Percentiles rank a stretch among this genome's conserved stretches.
phyloP scores from a whole-genome alignment of 805 yeast genomes.

The Metschnikowia sp. region DNA sequence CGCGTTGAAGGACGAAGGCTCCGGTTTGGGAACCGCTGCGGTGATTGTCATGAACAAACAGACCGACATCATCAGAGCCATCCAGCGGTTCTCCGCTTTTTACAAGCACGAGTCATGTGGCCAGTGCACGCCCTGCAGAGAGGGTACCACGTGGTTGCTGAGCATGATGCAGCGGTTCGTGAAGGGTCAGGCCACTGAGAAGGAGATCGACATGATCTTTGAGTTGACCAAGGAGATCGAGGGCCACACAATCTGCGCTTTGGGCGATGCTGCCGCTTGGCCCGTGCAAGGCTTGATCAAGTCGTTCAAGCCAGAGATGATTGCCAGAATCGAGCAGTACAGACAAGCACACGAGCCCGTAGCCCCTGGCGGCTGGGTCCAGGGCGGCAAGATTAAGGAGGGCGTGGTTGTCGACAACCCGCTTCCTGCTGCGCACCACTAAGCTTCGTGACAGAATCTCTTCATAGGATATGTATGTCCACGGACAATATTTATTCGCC shows the following conservation, averaged over 20 bases:
- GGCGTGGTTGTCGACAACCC: constrained; percentile 67
- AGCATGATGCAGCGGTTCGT: constrained; percentile 82
- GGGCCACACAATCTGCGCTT: constrained; percentile 89
- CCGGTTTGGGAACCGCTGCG: constrained; percentile 91
- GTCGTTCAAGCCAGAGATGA: constrained; percentile 79
- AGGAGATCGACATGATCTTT: constrained; percentile 79
- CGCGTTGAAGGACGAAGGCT: constrained; percentile 78
- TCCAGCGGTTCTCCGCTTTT: constrained; percentile 79
- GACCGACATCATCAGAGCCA: constrained; percentile 80
- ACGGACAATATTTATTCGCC: constrained; percentile 6
- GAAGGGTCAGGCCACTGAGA: constrained; percentile 73
- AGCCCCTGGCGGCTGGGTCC: constrained; percentile 76
- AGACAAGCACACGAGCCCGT: constrained; percentile 48
- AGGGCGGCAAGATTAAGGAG: constrained; percentile 51
- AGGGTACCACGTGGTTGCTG: constrained; percentile 83
- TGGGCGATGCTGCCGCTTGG: constrained; percentile 94
- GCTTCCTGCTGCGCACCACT: constrained; percentile 42
- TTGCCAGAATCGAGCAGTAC: constrained; percentile 68
- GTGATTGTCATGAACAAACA: constrained; percentile 88
- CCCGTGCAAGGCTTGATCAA: constrained; percentile 86
- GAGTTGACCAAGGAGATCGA: constrained; percentile 85
- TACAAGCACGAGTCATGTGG: constrained; percentile 94
- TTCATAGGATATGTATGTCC: background rate
- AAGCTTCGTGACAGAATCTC: background rate
- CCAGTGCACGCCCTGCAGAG: constrained; percentile 93